Conservation (phyloP, 768 basidiomycete species). For the Calocybe cyanea region DNA sequence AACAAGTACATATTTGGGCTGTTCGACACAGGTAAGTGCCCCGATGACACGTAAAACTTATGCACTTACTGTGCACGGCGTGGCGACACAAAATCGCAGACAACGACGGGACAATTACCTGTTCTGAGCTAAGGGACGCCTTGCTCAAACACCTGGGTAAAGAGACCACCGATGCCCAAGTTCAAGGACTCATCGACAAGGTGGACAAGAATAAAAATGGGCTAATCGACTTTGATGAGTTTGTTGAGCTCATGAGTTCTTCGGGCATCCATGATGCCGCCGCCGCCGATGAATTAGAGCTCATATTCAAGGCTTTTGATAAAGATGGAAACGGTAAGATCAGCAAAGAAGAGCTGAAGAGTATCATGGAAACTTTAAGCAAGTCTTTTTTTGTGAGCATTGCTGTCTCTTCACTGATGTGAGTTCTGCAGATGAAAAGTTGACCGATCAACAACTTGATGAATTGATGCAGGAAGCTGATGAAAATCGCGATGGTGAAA, state of each 20-base stretch:
- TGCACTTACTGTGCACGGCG: neutral
- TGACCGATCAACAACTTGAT: too few species aligned
- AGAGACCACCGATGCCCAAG: constrained; percentile 44
- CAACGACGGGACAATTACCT: constrained; percentile 47
- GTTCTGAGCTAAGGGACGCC: constrained; percentile 43
- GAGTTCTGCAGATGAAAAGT: too few species aligned
- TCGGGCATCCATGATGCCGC: constrained; percentile 18
- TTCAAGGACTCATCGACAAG: constrained; percentile 48
- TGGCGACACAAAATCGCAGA: constrained; percentile 24
- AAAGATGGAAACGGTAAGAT: too few species aligned
- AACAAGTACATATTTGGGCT: constrained; percentile 21
- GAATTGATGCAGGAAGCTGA: too few species aligned
- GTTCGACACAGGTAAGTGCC: constrained; percentile 25
- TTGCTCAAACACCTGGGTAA: constrained; percentile 44
- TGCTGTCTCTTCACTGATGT: too few species aligned
- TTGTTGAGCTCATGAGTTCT: constrained; percentile 40
- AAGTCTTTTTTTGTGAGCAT: too few species aligned
- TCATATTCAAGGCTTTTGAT: too few species aligned
- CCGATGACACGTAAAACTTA: too few species aligned
- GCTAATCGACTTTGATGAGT: constrained; percentile 45
- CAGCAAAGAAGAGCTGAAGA: too few species aligned
- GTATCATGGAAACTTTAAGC: too few species aligned
- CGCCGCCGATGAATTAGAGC: too few species aligned
- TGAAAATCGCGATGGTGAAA: too few species aligned
- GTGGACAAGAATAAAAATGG: constrained; percentile 43